Base-by-base conservation (phyloP, 1,284 basidiomycete species). In the Microbotryum silenes-acaulis region DNA sequence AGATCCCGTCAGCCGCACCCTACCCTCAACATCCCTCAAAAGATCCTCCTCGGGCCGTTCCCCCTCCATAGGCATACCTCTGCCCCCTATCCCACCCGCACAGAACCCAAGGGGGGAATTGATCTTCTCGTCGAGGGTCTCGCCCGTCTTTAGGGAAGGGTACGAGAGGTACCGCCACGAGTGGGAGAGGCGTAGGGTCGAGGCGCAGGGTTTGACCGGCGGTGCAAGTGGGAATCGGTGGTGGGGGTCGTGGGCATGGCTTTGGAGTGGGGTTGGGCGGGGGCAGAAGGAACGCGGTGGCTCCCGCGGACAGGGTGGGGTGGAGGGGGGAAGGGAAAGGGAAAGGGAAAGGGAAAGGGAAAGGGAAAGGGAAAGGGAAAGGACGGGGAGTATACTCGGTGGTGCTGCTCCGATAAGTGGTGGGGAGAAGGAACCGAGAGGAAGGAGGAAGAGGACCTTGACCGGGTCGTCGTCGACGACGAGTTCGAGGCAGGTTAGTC, bases 81-180 rank as follows among this genome's bases (percentile, higher is more conserved):
- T 94, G 64, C 81, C 88, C 3, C 83, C 88, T 10, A 94, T 97
- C 47, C 92, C 93, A 1, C 91, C 91, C 0, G 81, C 89, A 7
- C 80, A 79, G 45, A 97, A 94, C 75, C 91, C 93, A 4, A 85
- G 93, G 16, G 94, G 96, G 52, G 94, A 98, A 73, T 83, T 98
- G 65, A 93, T 98, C 66, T 97, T 98, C 76, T 92, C 89, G 16
- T 89, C 86, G 16, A 84, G 88, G 52, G 89, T 98, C 42, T 86
- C 89, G 65, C 81, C 82, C 50, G 74, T 77, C 12, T 98, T 98
- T 75, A 81, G 89, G 29, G 92, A 97, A 60, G 83, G 88, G 0
- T 98, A 98, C 77, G 92, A 97, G 75, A 83, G 89, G 18, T 94
- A 97, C 75, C 82, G 96, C 16, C 79, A 85, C 10, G 86, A 86